Evolutionary conservation across 495 filamentous ascomycete species (phyloP).

Genomic region (Lasiosphaeria ovina): DNA sequence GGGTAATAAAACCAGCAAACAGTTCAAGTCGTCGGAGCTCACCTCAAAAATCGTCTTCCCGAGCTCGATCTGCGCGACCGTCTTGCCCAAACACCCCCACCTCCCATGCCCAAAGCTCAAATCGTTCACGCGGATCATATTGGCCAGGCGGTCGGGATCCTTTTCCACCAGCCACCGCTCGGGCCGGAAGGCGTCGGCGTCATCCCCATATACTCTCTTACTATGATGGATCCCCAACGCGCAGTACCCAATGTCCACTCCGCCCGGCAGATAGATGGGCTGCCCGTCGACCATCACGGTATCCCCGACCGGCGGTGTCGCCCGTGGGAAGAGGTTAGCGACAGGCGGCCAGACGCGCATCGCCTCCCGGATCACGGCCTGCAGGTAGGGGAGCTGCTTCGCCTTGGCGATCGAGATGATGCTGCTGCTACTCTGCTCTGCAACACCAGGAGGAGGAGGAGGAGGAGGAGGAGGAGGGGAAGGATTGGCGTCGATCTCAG

Average conservation of each 20-base stretch:
- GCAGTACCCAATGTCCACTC: constrained; percentile 45
- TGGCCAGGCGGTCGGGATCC: constrained; percentile 16
- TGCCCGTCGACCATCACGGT: constrained; percentile 40
- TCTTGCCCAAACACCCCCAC: constrained; percentile 36
- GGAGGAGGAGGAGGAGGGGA: too few relatives aligned
- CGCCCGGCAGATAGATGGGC: constrained; percentile 50
- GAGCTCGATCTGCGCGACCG: constrained; percentile 39
- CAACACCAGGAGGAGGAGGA: too few relatives aligned
- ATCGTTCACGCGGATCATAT: constrained; percentile 23
- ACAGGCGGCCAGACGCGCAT: constrained; percentile 44
- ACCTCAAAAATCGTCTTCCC: constrained; percentile 55
- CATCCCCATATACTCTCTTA: constrained; percentile 43
- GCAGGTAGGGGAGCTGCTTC: constrained; percentile 48
- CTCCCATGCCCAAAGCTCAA: constrained; percentile 31
- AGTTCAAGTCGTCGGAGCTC: constrained; percentile 4
- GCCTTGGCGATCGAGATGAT: constrained; percentile 41
- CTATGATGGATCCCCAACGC: constrained; percentile 29
- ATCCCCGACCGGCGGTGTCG: constrained; percentile 48
- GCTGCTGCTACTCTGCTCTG: constrained; percentile 18
- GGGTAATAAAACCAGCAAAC: constrained; percentile 3
- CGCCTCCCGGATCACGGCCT: constrained; percentile 49
- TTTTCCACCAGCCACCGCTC: constrained; percentile 53
- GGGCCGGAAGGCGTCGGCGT: constrained; percentile 48
- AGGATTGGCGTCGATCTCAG: constrained; percentile 56
- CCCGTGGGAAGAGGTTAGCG: constrained; percentile 36